These are phyloP conservation scores for Chlorella sp. DNA, from an alignment of 139 green algal species.

Conservation along the genomic window DNA sequence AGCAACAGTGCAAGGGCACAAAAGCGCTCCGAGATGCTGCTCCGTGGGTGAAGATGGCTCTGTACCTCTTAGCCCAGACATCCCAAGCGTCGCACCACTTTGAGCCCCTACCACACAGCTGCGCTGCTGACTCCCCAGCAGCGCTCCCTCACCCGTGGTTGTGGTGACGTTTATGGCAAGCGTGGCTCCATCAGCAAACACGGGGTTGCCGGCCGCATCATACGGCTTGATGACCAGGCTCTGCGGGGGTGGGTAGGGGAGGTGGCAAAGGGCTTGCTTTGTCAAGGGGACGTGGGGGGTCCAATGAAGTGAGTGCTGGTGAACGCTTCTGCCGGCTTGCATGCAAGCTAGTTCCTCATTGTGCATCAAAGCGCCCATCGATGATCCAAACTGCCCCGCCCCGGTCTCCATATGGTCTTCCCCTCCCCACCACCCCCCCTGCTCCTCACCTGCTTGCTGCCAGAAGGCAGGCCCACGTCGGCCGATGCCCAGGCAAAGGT, in stretches of 20 bases:
- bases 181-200: not conserved
- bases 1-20: too few relatives aligned
- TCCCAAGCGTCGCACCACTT: too few relatives aligned
- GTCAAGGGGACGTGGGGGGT: not conserved
- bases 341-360: too few relatives aligned
- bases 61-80: too few relatives aligned
- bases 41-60: not conserved
- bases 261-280: not conserved
- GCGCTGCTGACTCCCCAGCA: too few relatives aligned
- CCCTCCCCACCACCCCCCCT: not conserved
- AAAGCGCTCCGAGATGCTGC: too few relatives aligned
- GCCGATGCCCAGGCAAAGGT: not conserved
- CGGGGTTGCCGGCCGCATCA: not conserved
- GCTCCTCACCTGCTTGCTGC: not conserved
- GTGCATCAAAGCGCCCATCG: too few relatives aligned
- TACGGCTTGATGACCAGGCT: constrained; percentile 9
- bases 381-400: too few relatives aligned
- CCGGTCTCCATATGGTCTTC: too few relatives aligned
- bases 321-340: not conserved
- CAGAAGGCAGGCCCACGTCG: not conserved
- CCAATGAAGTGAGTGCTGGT: not conserved
- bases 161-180: not conserved
- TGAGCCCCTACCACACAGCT: too few relatives aligned
- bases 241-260: not conserved
- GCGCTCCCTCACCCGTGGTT: not conserved